Base-by-base conservation (phyloP, 2,329 filamentous ascomycete species). In the Davidsoniella australis region DNA sequence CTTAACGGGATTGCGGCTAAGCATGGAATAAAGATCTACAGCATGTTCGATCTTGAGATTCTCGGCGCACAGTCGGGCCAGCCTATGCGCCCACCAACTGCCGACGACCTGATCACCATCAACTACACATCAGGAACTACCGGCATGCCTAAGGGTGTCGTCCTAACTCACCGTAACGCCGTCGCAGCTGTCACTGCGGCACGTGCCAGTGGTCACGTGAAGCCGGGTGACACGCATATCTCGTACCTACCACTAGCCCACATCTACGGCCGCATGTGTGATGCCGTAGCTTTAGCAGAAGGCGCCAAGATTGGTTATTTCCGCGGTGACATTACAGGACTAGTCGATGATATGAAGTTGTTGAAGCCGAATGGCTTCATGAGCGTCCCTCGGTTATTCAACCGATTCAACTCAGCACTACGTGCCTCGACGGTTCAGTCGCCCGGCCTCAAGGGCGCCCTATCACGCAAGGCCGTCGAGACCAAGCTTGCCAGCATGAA, bases 211-310 rank as follows among this genome's bases (percentile, higher is more conserved):
- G 68, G 67, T 10, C 67, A 69, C 10, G 69, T 76, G 50, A 56
- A 57, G 2, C 58, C 67, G 45, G 64, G 64, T 54, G 83, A 91
- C 56, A 67, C 80, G 2, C 70, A 81, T 56, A 75, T 85, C 51
- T 96, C 89, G 1, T 98, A 96, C 65, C 74, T 98, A 47, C 91
- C 91, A 0, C 68, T 95, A 38, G 91, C 91, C 8, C 91, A 98
- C 62, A 96, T 98, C 58, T 95, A 85, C 63, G 84, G 88, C 55
- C 82, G 91, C 49, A 71, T 95, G 56, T 70, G 80, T 39, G 91
- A 98, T 62, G 83, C 93, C 62, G 69, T 71, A 3, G 75, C 77
- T 12, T 69, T 95, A 14, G 76, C 82, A 58, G 72, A 76, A 47
- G 88, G 86, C 49, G 76, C 76, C 33, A 68, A 76, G 7, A 79